Percentiles rank a stretch among this genome's conserved stretches.
phyloP scores from a whole-genome alignment of 2,329 filamentous ascomycete genomes.

The Fusarium lyarnte region DNA sequence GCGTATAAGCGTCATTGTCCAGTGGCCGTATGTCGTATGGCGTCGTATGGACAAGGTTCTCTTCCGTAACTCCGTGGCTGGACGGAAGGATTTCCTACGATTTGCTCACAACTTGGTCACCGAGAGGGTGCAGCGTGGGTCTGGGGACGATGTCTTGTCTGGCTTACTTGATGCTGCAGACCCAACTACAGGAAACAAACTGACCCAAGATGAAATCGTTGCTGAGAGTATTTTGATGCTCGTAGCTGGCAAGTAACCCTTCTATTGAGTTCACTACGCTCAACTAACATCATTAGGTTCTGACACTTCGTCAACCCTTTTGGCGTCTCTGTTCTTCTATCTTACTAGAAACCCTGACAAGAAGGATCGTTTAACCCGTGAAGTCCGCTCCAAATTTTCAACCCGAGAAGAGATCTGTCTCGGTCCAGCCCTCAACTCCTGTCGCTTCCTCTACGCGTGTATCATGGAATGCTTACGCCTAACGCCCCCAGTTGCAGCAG shows the following conservation, averaged over 20 bases:
- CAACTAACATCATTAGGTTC: background rate
- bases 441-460: background rate
- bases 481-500: background rate
- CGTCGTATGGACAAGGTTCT: background rate
- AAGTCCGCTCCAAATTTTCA: background rate
- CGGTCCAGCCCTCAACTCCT: background rate
- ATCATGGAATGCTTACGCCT: background rate
- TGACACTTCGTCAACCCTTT: background rate
- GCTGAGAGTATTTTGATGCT: background rate
- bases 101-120: background rate
- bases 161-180: background rate
- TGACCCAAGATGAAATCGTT: background rate
- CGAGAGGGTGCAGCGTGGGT: background rate
- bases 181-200: background rate
- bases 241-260: background rate
- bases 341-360: background rate
- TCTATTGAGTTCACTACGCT: too few relatives aligned
- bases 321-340: background rate
- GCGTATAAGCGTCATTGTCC: background rate
- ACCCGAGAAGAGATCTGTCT: background rate
- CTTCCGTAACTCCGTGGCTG: background rate
- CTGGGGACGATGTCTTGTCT: background rate
- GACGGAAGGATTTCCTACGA: background rate
- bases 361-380: background rate
- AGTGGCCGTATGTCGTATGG: background rate